These are phyloP conservation scores for Fraxinus baroniana DNA, from an alignment of 305 asterid species.

Conservation along the genomic window DNA sequence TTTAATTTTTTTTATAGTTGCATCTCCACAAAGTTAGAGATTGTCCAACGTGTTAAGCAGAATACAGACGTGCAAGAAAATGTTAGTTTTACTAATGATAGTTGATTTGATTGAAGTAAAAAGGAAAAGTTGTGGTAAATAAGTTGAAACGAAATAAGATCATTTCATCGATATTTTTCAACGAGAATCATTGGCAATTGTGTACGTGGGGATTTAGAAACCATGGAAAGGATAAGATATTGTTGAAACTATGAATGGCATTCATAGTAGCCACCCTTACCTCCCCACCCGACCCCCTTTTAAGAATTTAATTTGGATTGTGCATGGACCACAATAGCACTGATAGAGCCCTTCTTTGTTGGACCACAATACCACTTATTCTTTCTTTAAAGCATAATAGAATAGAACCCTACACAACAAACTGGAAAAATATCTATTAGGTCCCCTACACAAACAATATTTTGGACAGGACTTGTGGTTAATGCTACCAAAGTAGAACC, in stretches of 20 bases:
- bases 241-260: neutral
- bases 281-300: neutral
- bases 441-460: conserved; percentile 3
- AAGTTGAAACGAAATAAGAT: neutral
- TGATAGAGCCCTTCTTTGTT: conserved; percentile 14
- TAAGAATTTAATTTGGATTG: conserved; percentile 9
- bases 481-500: neutral
- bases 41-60: neutral
- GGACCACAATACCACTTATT: conserved; percentile 31
- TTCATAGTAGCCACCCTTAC: neutral
- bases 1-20: neutral
- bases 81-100: neutral
- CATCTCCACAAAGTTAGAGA: neutral
- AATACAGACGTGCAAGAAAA: neutral
- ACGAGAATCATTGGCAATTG: neutral
- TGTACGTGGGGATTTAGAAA: neutral
- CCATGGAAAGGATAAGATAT: conserved; percentile 1
- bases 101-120: neutral
- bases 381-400: conserved; percentile 13
- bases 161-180: neutral
- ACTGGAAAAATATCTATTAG: neutral
- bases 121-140: neutral
- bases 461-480: neutral
- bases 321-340: conserved; percentile 32
- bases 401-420: neutral